Evolutionary conservation across 805 yeast genomes (phyloP).

Genomic region (Yarrowia keelungensis): DNA sequence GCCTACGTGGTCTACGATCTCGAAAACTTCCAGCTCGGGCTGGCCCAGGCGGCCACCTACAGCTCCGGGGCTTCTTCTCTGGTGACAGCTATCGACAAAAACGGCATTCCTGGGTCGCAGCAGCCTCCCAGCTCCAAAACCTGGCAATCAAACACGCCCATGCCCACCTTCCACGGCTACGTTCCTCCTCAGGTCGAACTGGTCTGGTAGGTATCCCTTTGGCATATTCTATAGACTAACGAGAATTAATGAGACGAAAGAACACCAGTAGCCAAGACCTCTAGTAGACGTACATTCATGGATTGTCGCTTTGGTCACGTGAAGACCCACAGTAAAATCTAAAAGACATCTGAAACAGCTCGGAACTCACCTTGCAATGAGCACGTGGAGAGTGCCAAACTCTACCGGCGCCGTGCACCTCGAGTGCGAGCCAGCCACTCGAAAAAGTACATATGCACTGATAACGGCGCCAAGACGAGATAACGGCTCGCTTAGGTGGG

Average conservation of each 20-base stretch:
- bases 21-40: constrained; percentile 60
- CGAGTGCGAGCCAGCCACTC: constrained; percentile 2
- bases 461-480: constrained; percentile 19
- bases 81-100: constrained; percentile 15
- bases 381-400: constrained; percentile 7
- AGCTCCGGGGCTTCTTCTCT: constrained; percentile 49
- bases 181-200: constrained; percentile 4
- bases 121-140: background rate
- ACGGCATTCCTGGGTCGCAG: constrained; percentile 20
- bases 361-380: background rate
- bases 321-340: background rate
- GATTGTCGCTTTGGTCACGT: background rate
- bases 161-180: constrained; percentile 30
- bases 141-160: constrained; percentile 22
- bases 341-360: constrained; percentile 1
- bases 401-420: constrained; percentile 1
- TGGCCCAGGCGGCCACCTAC: constrained; percentile 57
- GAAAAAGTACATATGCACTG: background rate
- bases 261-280: too few relatives aligned
- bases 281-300: background rate
- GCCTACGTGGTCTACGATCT: constrained; percentile 74
- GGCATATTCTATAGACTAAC: background rate
- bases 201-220: constrained; percentile 2
- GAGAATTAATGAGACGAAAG: background rate
- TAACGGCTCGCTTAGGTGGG: background rate